phyloP scores from a whole-genome alignment of 257 asterid species.

The Nicotiana noctiflora region DNA sequence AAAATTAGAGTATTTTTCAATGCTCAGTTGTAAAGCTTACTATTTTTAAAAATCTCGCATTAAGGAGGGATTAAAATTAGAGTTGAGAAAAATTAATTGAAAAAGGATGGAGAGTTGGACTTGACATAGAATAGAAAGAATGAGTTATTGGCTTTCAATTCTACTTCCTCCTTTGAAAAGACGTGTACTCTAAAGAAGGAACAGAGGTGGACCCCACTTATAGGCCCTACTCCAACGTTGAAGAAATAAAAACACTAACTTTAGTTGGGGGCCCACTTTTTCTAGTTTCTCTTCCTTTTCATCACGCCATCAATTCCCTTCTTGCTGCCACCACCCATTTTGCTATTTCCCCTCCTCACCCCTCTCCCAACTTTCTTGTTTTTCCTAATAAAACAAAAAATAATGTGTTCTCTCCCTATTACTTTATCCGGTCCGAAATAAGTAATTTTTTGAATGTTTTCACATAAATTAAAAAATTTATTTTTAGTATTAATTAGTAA shows the following conservation, averaged over 20 bases:
- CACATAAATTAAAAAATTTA: no score
- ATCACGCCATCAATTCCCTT: slow-evolving; percentile 5
- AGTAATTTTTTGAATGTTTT: no score
- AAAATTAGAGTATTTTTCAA: no score
- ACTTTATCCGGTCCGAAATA: no score
- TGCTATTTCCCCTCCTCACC: slow-evolving; percentile 4
- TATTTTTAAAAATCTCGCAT: no score
- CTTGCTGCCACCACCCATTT: background rate
- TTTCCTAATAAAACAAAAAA: background rate
- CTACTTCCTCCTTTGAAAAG: slow-evolving; percentile 27
- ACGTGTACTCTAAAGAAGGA: slow-evolving; percentile 43
- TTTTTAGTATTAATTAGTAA: no score
- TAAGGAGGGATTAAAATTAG: background rate
- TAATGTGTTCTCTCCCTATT: background rate
- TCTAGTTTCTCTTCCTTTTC: background rate
- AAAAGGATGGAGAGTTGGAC: background rate
- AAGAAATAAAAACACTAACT: slow-evolving; percentile 9
- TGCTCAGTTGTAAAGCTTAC: no score
- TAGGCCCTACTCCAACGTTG: slow-evolving; percentile 25
- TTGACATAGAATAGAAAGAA: background rate
- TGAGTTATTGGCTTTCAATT: slow-evolving; percentile 6
- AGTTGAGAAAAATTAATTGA: background rate
- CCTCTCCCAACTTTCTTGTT: background rate
- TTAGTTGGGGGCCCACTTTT: slow-evolving; percentile 4
- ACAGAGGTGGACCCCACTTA: slow-evolving; percentile 40